phyloP scores from a whole-genome alignment of 2,329 filamentous ascomycete genomes.

The Clathrospora elynae region DNA sequence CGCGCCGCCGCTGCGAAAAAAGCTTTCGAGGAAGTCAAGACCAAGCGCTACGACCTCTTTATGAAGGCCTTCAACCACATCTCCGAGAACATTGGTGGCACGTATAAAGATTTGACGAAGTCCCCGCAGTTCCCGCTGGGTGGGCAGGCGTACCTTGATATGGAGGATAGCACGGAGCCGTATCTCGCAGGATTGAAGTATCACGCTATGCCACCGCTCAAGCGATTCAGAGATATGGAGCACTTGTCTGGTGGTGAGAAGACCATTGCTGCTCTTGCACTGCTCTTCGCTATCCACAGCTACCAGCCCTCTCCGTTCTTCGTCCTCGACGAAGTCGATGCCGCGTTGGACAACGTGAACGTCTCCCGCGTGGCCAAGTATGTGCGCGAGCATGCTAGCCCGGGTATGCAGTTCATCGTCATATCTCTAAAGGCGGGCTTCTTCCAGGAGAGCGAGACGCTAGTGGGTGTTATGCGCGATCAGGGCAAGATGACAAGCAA shows the following conservation, averaged over 20 bases:
- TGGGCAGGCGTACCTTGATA: slow-evolving; percentile 84
- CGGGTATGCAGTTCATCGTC: slow-evolving; percentile 99
- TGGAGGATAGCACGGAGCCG: slow-evolving; percentile 94
- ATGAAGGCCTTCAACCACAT: slow-evolving; percentile 96
- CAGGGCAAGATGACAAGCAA: slow-evolving; percentile 91
- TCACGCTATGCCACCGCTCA: slow-evolving; percentile 97
- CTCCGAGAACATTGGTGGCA: slow-evolving; percentile 87
- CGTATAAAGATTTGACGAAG: slow-evolving; percentile 94
- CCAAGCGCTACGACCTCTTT: slow-evolving; percentile 85
- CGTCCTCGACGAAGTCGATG: slow-evolving; percentile 96
- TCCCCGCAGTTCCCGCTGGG: slow-evolving; percentile 92
- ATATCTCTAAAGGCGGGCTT: slow-evolving; percentile 94
- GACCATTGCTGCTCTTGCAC: slow-evolving; percentile 95
- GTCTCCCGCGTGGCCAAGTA: slow-evolving; percentile 96
- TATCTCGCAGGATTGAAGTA: slow-evolving; percentile 97
- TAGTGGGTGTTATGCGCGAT: slow-evolving; percentile 95
- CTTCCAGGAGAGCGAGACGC: slow-evolving; percentile 93
- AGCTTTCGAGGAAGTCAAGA: slow-evolving; percentile 81
- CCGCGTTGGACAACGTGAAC: slow-evolving; percentile 96
- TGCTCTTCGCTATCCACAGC: slow-evolving; percentile 94
- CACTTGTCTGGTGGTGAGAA: slow-evolving; percentile 97
- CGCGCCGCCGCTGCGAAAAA: slow-evolving; percentile 76
- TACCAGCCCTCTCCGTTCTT: slow-evolving; percentile 97
- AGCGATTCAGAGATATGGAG: slow-evolving; percentile 99
- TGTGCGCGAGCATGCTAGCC: slow-evolving; percentile 88